Evolutionary conservation across 2,329 filamentous ascomycete genomes (phyloP), one percentile per base, ranked within the genome.

Genomic region (Alternaria sp.): DNA sequence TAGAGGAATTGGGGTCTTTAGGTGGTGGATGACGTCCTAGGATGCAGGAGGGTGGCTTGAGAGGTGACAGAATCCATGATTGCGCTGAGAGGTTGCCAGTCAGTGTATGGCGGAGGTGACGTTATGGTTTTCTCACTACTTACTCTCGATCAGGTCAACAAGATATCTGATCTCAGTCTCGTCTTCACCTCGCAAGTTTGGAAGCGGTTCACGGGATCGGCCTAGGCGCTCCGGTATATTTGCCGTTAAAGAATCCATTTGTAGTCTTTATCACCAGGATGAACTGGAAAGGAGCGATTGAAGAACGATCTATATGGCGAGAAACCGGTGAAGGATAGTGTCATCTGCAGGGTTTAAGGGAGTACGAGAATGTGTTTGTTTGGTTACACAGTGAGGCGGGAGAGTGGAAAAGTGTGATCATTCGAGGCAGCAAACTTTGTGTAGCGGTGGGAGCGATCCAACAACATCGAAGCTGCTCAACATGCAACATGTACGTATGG

Each of bases 161-260:
- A 72, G 50, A 16, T 64, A 60, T 11, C 54, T 50, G 0, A 71
- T 50, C 22, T 70, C 68, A 1, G 55, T 50, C 56, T 72, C 69
- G 27, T 71, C 63, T 62, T 72, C 69, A 30, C 66, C 65, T 8
- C 69, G 61, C 2, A 70, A 36, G 25, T 67, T 68, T 3, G 65
- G 68, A 16, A 57, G 57, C 1, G 56, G 27, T 3, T 54, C 53
- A 34, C 48, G 28, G 3, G 28, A 25, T n/a, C 40, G 56, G 2
- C 38, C 32, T 27, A 53, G 20, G 30, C 36, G 54, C 30, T 62
- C 54, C 1, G 45, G 62, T 38, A 59, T 36, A 1, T 20, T 60
- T 16, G 40, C 20, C 1, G n/a, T 25, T 22, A 48, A 22, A 11
- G 34, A 41, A 52, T 52, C 49, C 49, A 52, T 49, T 12, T 30